Evolutionary conservation across 352 stramenopile genomes (phyloP), one percentile per base, ranked within the genome.

Genomic region (Phytophthora macrochlamydospora): DNA sequence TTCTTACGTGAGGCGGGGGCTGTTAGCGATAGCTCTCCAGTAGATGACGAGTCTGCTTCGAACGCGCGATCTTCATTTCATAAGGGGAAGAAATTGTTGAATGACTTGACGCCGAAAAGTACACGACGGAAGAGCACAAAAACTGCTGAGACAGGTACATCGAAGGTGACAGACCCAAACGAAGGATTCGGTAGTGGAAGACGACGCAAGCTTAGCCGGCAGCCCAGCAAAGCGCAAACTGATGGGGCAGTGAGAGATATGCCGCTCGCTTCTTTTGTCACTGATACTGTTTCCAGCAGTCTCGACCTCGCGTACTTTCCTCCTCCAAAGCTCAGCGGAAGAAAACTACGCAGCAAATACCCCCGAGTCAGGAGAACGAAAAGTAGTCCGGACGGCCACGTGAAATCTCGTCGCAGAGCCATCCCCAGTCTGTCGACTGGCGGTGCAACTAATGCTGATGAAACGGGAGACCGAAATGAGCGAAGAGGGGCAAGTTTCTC

Each of bases 291-390:
- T 29, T 18, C 59, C 4, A 60, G 7, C 38, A 58, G 53, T 30
- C 57, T 71, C 40, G 56, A 69, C 31, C 43, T 75, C 14, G 51
- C 56, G 4, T 63, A 32, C 14, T 50, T 63, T n/a, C 50, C 56
- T 35, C 65, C 69, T 1, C 50, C 66, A 2, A 79, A 84, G 52
- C 56, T 84, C 14, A 70, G 59, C 4, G 70, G 73, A 29, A 78
- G 72, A 65, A 84, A 78, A 44, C 56, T 80, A 7, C 59, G 58
- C 24, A 65, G 57, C 53, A 81, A 77, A 49, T 76, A 68, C 43
- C 48, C 56, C 31, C 69, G 65, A 50, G 59, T 58, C 42, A 53
- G 62, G 30, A 67, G 52, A 33, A 68, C 62, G 28, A 71, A 65
- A 40, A 71, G 62, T 42, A 71, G 62, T 48, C 52, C 67, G n/a